These are phyloP conservation scores for Nakaseomyces bracarensis DNA, from an alignment of 1,139 yeast genomes.

Conservation along the genomic window DNA sequence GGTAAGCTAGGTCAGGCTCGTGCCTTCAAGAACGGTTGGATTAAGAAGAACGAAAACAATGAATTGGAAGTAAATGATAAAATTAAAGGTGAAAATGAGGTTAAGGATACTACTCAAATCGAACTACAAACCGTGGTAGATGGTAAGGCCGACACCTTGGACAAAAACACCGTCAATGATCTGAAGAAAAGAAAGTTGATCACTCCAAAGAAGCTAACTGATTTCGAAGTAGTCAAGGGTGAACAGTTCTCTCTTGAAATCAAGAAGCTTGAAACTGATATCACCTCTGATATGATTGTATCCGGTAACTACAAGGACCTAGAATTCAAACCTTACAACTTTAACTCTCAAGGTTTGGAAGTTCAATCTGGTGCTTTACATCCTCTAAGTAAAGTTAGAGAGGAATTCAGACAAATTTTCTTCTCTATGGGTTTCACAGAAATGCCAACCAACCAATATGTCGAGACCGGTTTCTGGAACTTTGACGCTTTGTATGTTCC, in stretches of 20 bases:
- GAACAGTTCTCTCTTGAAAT: slow-evolving; percentile 75
- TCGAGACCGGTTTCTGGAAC: slow-evolving; percentile 98
- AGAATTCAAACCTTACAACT: slow-evolving; percentile 89
- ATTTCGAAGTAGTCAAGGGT: slow-evolving; percentile 73
- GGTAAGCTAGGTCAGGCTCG: slow-evolving; percentile 95
- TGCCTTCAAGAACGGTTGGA: slow-evolving; percentile 98
- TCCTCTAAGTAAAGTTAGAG: slow-evolving; percentile 92
- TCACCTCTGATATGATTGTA: slow-evolving; percentile 84
- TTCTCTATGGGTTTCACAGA: slow-evolving; percentile 97
- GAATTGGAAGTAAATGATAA: slow-evolving; percentile 52
- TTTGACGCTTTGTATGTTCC: slow-evolving; percentile 94
- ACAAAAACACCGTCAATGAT: slow-evolving; percentile 69
- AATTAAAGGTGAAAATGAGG: slow-evolving; percentile 35
- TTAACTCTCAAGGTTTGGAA: slow-evolving; percentile 84
- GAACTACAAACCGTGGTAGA: slow-evolving; percentile 50
- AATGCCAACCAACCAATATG: slow-evolving; percentile 98
- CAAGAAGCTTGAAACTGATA: slow-evolving; percentile 79
- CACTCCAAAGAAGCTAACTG: slow-evolving; percentile 59
- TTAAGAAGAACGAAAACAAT: slow-evolving; percentile 71
- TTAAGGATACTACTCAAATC: slow-evolving; percentile 55
- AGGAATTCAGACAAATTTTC: slow-evolving; percentile 95
- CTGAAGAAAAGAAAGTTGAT: slow-evolving; percentile 91
- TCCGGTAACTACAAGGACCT: slow-evolving; percentile 77
- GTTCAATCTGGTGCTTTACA: slow-evolving; percentile 91
- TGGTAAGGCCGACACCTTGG: slow-evolving; percentile 22